Evolutionary conservation across 2,329 filamentous ascomycete genomes (phyloP).

Genomic region (Lojkania enalia): DNA sequence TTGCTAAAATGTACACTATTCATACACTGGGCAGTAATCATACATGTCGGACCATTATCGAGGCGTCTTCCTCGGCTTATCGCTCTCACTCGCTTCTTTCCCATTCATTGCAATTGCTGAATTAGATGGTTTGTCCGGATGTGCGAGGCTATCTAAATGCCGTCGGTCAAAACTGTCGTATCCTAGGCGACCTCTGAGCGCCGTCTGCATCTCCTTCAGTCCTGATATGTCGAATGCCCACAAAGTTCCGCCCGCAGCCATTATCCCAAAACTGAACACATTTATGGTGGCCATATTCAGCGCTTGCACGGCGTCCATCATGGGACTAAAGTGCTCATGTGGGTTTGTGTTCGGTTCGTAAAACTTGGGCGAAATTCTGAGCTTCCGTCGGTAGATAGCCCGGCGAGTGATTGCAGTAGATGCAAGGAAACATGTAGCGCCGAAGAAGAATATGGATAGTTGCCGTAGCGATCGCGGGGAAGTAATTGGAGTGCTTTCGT

Average conservation of each 20-base stretch:
- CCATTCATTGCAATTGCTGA: conserved; percentile 52
- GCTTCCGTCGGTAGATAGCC: conserved; percentile 65
- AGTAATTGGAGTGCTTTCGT: conserved; percentile 41
- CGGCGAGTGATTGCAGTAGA: conserved; percentile 67
- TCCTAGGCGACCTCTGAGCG: conserved; percentile 59
- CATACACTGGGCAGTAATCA: conserved; percentile 20
- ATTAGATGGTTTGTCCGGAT: conserved; percentile 26
- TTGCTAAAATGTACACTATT: conserved; percentile 17
- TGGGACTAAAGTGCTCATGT: conserved; percentile 60
- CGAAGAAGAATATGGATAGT: conserved; percentile 71
- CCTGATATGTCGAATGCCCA: conserved; percentile 74
- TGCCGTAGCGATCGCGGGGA: conserved; percentile 62
- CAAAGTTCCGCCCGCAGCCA: conserved; percentile 71
- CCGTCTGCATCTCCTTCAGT: conserved; percentile 59
- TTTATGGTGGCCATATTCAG: conserved; percentile 87
- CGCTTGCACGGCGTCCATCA: conserved; percentile 77
- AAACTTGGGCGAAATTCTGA: conserved; percentile 68
- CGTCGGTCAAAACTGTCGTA: conserved; percentile 59
- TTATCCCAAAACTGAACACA: conserved; percentile 73
- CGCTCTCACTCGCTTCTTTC: conserved; percentile 50
- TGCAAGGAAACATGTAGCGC: conserved; percentile 73
- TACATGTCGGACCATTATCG: conserved; percentile 20
- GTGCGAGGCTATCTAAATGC: conserved; percentile 18
- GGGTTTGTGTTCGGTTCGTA: conserved; percentile 64
- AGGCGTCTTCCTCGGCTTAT: conserved; percentile 10